Evolutionary conservation across 129 eudicot species (phyloP).

Genomic region (Logfia minima): DNA sequence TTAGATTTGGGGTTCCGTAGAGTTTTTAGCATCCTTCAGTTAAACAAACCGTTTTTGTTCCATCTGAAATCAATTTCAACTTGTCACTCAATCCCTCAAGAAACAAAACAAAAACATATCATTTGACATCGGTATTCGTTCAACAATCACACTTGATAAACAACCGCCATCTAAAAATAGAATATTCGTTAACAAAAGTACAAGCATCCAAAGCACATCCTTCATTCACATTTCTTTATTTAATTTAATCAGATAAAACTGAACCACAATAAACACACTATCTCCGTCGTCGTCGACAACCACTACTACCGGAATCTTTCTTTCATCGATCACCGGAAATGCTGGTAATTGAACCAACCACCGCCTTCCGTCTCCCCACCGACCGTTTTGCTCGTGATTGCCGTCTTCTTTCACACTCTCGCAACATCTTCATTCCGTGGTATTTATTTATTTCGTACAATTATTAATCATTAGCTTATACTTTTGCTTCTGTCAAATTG

Average conservation of each 20-base stretch:
- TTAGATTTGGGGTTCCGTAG: no score
- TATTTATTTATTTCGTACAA: conserved; percentile 22
- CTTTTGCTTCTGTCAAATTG: neutral
- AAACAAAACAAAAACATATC: neutral
- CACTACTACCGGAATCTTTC: conserved; percentile 13
- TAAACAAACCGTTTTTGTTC: no score
- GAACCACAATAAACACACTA: conserved; percentile 28
- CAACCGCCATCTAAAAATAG: neutral
- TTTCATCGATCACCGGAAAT: conserved; percentile 42
- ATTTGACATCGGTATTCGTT: neutral
- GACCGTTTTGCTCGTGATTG: conserved; percentile 38
- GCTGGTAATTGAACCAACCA: conserved; percentile 65
- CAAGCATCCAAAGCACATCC: conserved; percentile 21
- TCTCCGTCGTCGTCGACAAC: conserved; percentile 26
- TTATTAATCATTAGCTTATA: neutral
- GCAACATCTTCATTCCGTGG: conserved; percentile 52
- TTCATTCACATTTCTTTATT: neutral
- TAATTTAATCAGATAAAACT: conserved; percentile 39
- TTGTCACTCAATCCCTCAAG: neutral
- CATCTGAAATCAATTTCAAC: no score
- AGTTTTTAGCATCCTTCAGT: no score
- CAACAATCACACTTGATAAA: neutral
- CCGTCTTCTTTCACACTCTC: conserved; percentile 50
- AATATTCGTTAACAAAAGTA: conserved; percentile 35
- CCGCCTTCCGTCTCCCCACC: conserved; percentile 56